phyloP scores from a whole-genome alignment of 2,329 filamentous ascomycete species.

The Colletotrichum limetticola region DNA sequence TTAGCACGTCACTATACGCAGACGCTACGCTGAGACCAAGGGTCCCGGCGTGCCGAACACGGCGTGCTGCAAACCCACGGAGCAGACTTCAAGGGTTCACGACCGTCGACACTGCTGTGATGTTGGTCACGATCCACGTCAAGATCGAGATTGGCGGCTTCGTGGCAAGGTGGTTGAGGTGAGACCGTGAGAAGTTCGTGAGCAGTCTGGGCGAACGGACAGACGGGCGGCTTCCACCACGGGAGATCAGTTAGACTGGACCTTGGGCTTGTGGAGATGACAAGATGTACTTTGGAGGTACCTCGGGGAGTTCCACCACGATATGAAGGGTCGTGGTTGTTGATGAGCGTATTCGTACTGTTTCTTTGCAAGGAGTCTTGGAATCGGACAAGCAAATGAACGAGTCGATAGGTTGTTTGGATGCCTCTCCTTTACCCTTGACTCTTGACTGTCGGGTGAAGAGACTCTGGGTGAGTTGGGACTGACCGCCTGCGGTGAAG shows the following conservation, averaged over 20 bases:
- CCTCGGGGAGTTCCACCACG: background rate
- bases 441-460: background rate
- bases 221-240: background rate
- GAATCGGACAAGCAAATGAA: background rate
- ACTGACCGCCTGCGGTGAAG: constrained; percentile 16
- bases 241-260: background rate
- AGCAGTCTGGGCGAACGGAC: background rate
- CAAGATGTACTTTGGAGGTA: background rate
- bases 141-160: background rate
- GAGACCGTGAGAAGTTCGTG: background rate
- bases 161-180: background rate
- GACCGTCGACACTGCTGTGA: background rate
- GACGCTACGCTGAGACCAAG: constrained; percentile 12
- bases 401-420: background rate
- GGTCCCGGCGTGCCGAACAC: constrained; percentile 13
- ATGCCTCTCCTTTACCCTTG: background rate
- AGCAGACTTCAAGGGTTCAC: background rate
- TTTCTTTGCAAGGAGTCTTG: background rate
- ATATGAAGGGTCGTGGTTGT: background rate
- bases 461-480: background rate
- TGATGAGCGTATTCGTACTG: background rate
- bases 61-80: constrained; percentile 6
- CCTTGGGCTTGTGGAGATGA: background rate
- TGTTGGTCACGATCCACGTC: background rate
- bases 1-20: constrained; percentile 9